Base-by-base conservation (phyloP, 1,284 basidiomycete genomes). In the Sanghuangporus weigelae region DNA sequence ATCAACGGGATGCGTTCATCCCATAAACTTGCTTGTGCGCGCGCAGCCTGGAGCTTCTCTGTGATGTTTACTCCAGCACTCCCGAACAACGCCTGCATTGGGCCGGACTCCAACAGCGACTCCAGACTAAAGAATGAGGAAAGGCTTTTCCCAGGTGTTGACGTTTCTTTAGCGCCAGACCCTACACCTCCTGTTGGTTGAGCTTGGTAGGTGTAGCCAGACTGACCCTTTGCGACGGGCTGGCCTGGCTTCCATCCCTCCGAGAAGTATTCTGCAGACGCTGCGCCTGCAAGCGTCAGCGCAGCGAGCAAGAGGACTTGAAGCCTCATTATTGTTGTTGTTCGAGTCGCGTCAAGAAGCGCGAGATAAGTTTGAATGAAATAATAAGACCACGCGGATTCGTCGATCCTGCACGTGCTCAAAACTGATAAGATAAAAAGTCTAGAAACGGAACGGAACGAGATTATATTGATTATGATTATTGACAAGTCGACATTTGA, bases 171-270 rank as follows among this genome's bases (percentile, higher is more conserved):
- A 49, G 57, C 67, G 49, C 71, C 73, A 56, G 60, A 46, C 38
- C 66, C 57, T 39, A 63, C 53, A 46, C 59, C 67, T 57, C 62
- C 63, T 62, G 57, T 63, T 23, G 67, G 69, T 23, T 66, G 65
- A 57, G 69, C 65, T 63, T 31, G 67, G 63, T 66, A 38, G 55
- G 67, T 59, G 61, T 67, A 49, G 8, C 57, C 59, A 46, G 71
- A 66, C 51, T 68, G 65, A 46, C 75, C 65, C 42, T 71, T 65
- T 14, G 77, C 72, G 7, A 77, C 76, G 4, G 82, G 74, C 71
- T 91, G 84, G 38, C 89, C 89, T 2, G 90, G 90, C 40, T 77
- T 71, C 90, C 90, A 92, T n/a, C 90, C 90, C 31, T 78, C 77
- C 2, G 89, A 91, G 73, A 91, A 86, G 73, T 91, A 91, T 66